phyloP scores from a whole-genome alignment of 768 basidiomycete species.

The Leucosporidium yakuticum region DNA sequence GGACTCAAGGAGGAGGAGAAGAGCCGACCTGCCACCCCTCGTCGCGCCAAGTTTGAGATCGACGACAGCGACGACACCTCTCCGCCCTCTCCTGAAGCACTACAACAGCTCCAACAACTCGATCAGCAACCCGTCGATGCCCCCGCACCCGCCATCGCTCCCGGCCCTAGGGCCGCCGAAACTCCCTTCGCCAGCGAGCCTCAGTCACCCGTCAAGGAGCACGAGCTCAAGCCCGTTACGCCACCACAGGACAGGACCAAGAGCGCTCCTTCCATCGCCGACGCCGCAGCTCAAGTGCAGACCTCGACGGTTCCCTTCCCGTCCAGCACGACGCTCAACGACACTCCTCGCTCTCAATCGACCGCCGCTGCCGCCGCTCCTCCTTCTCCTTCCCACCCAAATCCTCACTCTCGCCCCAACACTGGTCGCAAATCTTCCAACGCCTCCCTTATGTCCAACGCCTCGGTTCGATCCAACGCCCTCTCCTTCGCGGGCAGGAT shows the following conservation, averaged over 20 bases:
- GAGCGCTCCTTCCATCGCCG: no score
- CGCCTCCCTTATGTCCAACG: conserved; percentile 23
- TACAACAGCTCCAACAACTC: no score
- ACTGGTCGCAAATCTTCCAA: conserved; percentile 27
- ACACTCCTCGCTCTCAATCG: no score
- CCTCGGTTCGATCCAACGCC: conserved; percentile 20
- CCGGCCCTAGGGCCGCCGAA: no score
- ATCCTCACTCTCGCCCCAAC: not conserved
- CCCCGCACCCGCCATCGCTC: no score
- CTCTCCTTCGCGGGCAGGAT: conserved; percentile 9
- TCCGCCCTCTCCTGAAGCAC: no score
- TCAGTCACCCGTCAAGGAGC: no score
- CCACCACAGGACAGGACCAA: no score
- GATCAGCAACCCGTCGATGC: no score
- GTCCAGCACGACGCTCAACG: not conserved
- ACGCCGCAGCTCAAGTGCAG: not conserved
- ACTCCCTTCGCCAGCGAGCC: no score
- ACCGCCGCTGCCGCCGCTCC: not conserved
- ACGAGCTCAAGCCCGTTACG: no score
- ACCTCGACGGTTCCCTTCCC: not conserved
- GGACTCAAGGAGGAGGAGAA: not conserved
- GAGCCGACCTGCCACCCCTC: not conserved
- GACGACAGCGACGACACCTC: not conserved
- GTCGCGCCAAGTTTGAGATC: not conserved
- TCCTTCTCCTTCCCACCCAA: not conserved